These are phyloP conservation scores for Plasmodium billcollinsi DNA, from an alignment of 169 alveolate species.

Conservation along the genomic window DNA sequence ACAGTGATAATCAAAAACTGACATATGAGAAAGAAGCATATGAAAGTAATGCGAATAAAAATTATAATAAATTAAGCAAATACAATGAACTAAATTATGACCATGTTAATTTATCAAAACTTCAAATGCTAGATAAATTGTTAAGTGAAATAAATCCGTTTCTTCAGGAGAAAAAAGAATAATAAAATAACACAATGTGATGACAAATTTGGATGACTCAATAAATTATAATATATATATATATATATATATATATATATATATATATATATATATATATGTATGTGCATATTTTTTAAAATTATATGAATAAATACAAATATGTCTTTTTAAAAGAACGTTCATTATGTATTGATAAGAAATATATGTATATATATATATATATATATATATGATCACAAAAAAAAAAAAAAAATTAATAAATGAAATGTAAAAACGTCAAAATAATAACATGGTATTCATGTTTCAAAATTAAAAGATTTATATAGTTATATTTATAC, in stretches of 20 bases:
- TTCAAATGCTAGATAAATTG: slow-evolving; percentile 25
- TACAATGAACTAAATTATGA: not conserved
- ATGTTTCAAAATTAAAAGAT: not conserved
- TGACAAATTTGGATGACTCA: not conserved
- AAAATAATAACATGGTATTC: not conserved
- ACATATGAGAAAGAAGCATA: not conserved
- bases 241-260: not conserved
- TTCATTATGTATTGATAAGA: not conserved
- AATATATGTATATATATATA: not conserved
- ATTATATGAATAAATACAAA: not conserved
- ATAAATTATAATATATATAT: not conserved
- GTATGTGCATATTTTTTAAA: not conserved
- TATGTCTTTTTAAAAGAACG: not conserved
- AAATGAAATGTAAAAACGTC: not conserved
- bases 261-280: not conserved
- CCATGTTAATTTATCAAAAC: not conserved
- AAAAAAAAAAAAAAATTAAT: no score
- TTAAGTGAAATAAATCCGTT: slow-evolving; percentile 14
- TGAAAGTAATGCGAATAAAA: not conserved
- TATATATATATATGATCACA: not conserved
- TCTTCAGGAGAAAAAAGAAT: slow-evolving; percentile 13
- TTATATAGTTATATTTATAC: not conserved
- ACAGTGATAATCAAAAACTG: not conserved
- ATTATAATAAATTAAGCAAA: not conserved
- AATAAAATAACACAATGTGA: not conserved